Percentiles rank a stretch among this genome's conserved stretches.
These are phyloP conservation scores for Torulaspora franciscae DNA, from an alignment of 805 yeast species.

Conservation along the genomic window DNA sequence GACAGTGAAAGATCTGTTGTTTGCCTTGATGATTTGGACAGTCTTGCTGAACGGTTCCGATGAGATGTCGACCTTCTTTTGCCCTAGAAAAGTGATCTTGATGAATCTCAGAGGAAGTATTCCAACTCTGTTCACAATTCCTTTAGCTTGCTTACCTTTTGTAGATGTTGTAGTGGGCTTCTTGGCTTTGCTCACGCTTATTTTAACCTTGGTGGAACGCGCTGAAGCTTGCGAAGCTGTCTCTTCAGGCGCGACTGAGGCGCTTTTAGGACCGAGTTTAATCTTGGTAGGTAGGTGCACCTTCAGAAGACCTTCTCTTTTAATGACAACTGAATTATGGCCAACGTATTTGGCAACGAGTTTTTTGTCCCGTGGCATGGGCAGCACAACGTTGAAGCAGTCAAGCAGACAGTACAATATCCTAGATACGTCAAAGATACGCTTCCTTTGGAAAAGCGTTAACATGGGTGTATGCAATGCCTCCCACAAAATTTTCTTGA, in stretches of 20 bases:
- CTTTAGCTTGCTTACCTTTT: slow-evolving; percentile 16
- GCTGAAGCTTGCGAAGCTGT: not conserved
- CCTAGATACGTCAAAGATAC: slow-evolving; percentile 58
- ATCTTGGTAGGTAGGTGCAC: slow-evolving; percentile 26
- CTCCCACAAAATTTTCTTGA: slow-evolving; percentile 62
- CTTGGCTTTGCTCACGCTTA: slow-evolving; percentile 9
- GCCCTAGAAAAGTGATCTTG: slow-evolving; percentile 34
- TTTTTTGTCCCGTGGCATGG: slow-evolving; percentile 63
- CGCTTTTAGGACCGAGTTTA: slow-evolving; percentile 12
- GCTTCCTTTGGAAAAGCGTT: slow-evolving; percentile 55
- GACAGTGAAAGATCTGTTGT: slow-evolving; percentile 28
- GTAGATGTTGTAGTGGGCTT: slow-evolving; percentile 2
- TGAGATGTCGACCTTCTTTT: slow-evolving; percentile 40
- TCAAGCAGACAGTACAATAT: slow-evolving; percentile 61
- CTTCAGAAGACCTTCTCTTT: slow-evolving; percentile 44
- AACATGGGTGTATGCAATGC: slow-evolving; percentile 57
- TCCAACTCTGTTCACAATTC: slow-evolving; percentile 26
- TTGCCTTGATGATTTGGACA: slow-evolving; percentile 29
- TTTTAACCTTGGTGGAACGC: slow-evolving; percentile 10
- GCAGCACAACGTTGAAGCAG: slow-evolving; percentile 54
- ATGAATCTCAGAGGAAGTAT: slow-evolving; percentile 40
- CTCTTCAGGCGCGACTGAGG: slow-evolving; percentile 1
- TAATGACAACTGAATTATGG: slow-evolving; percentile 52
- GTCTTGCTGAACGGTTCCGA: slow-evolving; percentile 39
- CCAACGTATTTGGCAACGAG: slow-evolving; percentile 56